Evolutionary conservation across 768 basidiomycete species (phyloP).

Genomic region (Brasilioporus rufonigricans): DNA sequence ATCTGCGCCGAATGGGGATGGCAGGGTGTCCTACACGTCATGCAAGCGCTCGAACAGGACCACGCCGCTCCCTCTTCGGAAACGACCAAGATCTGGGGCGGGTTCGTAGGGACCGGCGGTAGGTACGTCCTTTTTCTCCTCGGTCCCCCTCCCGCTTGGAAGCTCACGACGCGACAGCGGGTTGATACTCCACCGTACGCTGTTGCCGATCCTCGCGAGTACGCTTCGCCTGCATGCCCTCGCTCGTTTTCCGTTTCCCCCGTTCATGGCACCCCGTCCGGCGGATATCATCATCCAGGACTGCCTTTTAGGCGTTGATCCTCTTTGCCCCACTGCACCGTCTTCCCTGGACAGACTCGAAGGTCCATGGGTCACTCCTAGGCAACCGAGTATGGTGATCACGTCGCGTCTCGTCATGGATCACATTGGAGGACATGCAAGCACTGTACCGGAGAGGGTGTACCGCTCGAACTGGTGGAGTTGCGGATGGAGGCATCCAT

Average conservation of each 20-base stretch:
- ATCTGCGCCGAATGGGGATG: slow-evolving; percentile 38
- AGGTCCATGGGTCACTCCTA: slow-evolving; percentile 5
- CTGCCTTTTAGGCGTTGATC: slow-evolving; percentile 39
- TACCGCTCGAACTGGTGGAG: slow-evolving; percentile 38
- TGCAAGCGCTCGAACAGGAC: slow-evolving; percentile 29
- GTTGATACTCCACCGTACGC: slow-evolving; percentile 38
- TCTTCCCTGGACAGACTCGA: slow-evolving; percentile 2
- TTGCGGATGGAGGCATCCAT: slow-evolving; percentile 46
- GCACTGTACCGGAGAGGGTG: slow-evolving; percentile 32
- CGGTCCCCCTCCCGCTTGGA: not conserved
- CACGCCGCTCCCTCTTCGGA: slow-evolving; percentile 12
- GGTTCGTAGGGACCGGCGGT: slow-evolving; percentile 42
- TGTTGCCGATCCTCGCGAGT: slow-evolving; percentile 34
- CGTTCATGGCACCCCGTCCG: slow-evolving; percentile 30
- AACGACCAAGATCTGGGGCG: slow-evolving; percentile 30
- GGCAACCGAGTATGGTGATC: slow-evolving; percentile 34
- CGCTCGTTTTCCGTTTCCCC: slow-evolving; percentile 25
- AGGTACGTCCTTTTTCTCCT: slow-evolving; percentile 24
- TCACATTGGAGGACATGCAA: slow-evolving; percentile 39
- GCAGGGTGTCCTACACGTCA: slow-evolving; percentile 31
- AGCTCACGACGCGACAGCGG: slow-evolving; percentile 29
- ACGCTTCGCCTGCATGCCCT: slow-evolving; percentile 34
- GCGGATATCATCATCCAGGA: slow-evolving; percentile 43
- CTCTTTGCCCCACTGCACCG: slow-evolving; percentile 32
- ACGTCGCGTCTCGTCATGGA: slow-evolving; percentile 43